phyloP scores from a whole-genome alignment of 805 yeast species.

The Komagataella kurtzmanii region DNA sequence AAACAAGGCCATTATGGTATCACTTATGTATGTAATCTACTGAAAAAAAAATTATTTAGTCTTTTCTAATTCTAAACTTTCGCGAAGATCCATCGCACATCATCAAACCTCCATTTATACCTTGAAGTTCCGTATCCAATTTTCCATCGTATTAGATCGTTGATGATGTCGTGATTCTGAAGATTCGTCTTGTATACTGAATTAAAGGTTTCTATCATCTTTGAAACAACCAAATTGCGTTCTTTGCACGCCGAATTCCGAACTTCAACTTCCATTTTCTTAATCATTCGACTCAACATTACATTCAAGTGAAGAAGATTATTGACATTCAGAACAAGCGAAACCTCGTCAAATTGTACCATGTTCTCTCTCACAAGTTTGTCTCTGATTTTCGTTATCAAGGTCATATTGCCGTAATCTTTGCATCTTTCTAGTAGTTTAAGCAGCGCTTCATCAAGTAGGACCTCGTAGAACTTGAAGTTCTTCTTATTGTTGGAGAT shows the following conservation, averaged over 20 bases:
- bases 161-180: background rate
- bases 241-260: background rate
- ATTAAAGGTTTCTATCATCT: background rate
- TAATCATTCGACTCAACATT: background rate
- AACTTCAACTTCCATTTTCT: background rate
- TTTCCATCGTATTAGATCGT: background rate
- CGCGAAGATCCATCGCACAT: background rate
- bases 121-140: background rate
- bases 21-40: background rate
- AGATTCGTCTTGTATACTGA: background rate
- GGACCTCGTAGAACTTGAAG: background rate
- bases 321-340: background rate
- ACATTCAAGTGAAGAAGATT: background rate
- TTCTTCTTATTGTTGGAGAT: background rate
- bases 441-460: background rate
- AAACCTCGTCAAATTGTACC: background rate
- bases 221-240: background rate
- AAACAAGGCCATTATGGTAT: constrained; percentile 46
- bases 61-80: background rate
- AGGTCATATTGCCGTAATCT: background rate
- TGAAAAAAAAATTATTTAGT: background rate
- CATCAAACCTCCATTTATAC: background rate
- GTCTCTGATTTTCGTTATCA: background rate
- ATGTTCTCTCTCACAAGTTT: background rate
- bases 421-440: background rate